Conservation (phyloP, 768 basidiomycete genomes). For the Mycena kentingensis region DNA sequence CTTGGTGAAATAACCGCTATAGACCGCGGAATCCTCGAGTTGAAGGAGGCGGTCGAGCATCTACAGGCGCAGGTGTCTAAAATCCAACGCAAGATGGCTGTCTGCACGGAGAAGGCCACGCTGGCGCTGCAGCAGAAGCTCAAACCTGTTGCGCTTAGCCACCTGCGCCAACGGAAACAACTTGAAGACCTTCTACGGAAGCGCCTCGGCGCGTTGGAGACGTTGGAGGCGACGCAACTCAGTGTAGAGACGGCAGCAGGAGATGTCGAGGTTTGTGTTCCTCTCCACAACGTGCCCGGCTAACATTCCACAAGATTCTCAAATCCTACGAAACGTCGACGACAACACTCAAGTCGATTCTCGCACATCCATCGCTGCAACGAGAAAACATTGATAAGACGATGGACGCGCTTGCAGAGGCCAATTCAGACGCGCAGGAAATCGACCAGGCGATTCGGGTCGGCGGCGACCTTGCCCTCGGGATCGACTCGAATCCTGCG, state of each 20-base stretch:
- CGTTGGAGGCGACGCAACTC: slow-evolving; percentile 73
- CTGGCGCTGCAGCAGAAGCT: slow-evolving; percentile 67
- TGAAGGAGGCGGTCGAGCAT: slow-evolving; percentile 69
- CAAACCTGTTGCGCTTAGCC: slow-evolving; percentile 71
- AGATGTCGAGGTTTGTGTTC: slow-evolving; percentile 71
- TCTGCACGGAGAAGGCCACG: slow-evolving; percentile 70
- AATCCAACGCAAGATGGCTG: slow-evolving; percentile 69
- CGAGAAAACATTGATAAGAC: slow-evolving; percentile 81
- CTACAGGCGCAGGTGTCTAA: slow-evolving; percentile 69
- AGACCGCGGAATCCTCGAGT: slow-evolving; percentile 79
- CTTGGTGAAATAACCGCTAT: slow-evolving; percentile 67
- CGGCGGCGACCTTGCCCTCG: slow-evolving; percentile 64
- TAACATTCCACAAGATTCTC: slow-evolving; percentile 64
- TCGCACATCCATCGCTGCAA: slow-evolving; percentile 79
- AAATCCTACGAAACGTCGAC: slow-evolving; percentile 83
- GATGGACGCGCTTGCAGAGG: slow-evolving; percentile 84
- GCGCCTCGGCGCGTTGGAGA: slow-evolving; percentile 71
- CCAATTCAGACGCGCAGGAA: slow-evolving; percentile 79
- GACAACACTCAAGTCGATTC: slow-evolving; percentile 69
- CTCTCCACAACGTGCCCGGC: background rate
- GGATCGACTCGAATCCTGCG: slow-evolving; percentile 45
- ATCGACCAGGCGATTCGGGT: slow-evolving; percentile 75
- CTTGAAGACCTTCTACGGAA: slow-evolving; percentile 77
- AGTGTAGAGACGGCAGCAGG: slow-evolving; percentile 88
- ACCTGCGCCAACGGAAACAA: slow-evolving; percentile 80